Conservation (phyloP, 208 protist species). For the Trypanosoma scelopori region DNA sequence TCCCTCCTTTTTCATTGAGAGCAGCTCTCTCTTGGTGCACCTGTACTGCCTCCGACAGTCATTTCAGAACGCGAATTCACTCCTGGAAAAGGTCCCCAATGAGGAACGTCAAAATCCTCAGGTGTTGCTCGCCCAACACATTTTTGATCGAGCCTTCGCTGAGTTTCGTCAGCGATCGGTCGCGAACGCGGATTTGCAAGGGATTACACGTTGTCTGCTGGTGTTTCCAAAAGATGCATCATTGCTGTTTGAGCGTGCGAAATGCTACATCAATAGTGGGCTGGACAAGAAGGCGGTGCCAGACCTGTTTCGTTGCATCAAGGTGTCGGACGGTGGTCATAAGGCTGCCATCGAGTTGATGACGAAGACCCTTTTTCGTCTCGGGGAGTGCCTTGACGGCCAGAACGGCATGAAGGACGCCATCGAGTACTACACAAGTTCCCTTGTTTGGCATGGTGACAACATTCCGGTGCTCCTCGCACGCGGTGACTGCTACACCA, state of each 20-base stretch:
- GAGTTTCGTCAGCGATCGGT: slow-evolving; percentile 75
- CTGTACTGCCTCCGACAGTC: slow-evolving; percentile 83
- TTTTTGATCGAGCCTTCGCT: slow-evolving; percentile 69
- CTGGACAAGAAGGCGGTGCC: slow-evolving; percentile 70
- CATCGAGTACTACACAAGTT: slow-evolving; percentile 85
- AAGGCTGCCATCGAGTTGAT: slow-evolving; percentile 78
- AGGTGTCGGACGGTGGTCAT: slow-evolving; percentile 79
- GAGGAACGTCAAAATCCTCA: slow-evolving; percentile 22
- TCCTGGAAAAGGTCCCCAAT: slow-evolving; percentile 49
- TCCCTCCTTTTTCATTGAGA: slow-evolving; percentile 37
- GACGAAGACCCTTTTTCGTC: slow-evolving; percentile 77
- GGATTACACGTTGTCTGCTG: slow-evolving; percentile 77
- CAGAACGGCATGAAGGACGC: slow-evolving; percentile 57
- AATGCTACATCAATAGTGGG: slow-evolving; percentile 57
- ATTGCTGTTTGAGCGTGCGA: slow-evolving; percentile 72
- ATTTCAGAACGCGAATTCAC: slow-evolving; percentile 54
- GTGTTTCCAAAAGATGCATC: slow-evolving; percentile 76
- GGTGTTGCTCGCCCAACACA: slow-evolving; percentile 69
- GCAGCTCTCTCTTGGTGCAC: slow-evolving; percentile 64
- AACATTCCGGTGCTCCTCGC: slow-evolving; percentile 84
- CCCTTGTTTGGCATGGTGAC: slow-evolving; percentile 81
- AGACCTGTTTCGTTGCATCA: slow-evolving; percentile 83
- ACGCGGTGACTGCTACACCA: slow-evolving; percentile 84
- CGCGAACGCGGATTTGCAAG: slow-evolving; percentile 56
- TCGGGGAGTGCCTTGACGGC: slow-evolving; percentile 55